These are phyloP conservation scores for Globisporangium mamillatum DNA, from an alignment of 352 stramenopile genomes.

Conservation along the genomic window DNA sequence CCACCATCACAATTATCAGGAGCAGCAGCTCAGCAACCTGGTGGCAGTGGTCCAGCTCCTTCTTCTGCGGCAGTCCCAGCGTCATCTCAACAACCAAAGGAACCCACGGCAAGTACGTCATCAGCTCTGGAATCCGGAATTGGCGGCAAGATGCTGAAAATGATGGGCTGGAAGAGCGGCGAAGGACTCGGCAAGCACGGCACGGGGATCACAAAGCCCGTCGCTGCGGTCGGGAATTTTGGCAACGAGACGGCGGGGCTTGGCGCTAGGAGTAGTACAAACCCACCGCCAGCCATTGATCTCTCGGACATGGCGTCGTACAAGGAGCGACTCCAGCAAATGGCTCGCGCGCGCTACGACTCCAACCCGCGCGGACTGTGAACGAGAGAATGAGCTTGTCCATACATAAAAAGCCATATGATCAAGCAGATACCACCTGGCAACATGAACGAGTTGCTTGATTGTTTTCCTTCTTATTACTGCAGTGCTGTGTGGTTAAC, in stretches of 20 bases:
- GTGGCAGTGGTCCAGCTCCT: background rate
- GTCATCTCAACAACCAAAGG: background rate
- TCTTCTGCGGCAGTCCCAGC: background rate
- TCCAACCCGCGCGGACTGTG: constrained; percentile 9
- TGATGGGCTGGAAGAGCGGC: constrained; percentile 87
- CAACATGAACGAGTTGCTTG: background rate
- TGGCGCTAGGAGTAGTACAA: constrained; percentile 29
- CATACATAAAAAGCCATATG: background rate
- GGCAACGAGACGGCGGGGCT: constrained; percentile 53
- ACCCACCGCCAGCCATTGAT: constrained; percentile 31
- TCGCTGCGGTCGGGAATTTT: constrained; percentile 40
- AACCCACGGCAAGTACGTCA: constrained; percentile 12
- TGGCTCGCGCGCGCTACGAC: constrained; percentile 66
- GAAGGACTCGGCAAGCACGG: constrained; percentile 79
- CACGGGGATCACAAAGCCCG: constrained; percentile 71
- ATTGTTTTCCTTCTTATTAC: background rate
- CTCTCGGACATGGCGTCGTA: constrained; percentile 47
- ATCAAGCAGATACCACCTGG: background rate
- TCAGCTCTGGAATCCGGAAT: constrained; percentile 55
- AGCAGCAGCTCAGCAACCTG: constrained; percentile 1
- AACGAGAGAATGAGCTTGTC: constrained; percentile 5
- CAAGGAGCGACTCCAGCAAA: constrained; percentile 61
- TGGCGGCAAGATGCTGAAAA: constrained; percentile 83
- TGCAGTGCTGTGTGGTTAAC: background rate
- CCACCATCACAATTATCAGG: background rate